These are phyloP conservation scores for Eremothecium sinecaudum DNA, from an alignment of 1,139 yeast species.

Conservation along the genomic window DNA sequence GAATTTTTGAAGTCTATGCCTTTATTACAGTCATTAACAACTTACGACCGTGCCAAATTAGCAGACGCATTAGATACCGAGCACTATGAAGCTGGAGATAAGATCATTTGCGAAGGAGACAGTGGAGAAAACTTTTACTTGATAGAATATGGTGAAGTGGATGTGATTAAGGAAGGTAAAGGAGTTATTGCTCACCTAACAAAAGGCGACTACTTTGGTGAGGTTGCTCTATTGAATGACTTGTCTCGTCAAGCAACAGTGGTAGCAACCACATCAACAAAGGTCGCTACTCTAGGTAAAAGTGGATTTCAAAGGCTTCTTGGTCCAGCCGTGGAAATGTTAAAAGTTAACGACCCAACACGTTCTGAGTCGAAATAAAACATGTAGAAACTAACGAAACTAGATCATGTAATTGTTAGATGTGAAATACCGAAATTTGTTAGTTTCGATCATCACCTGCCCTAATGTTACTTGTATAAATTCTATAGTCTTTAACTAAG, in stretches of 20 bases:
- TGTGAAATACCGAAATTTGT: no score
- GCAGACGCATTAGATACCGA: slow-evolving; percentile 91
- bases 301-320: slow-evolving; percentile 86
- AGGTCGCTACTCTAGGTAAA: slow-evolving; percentile 85
- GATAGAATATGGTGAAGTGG: slow-evolving; percentile 80
- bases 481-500: no score
- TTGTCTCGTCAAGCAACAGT: slow-evolving; percentile 94
- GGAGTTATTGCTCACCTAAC: slow-evolving; percentile 54
- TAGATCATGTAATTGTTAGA: no score
- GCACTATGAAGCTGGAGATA: slow-evolving; percentile 59
- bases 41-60: slow-evolving; percentile 78
- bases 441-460: no score
- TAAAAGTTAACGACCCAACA: slow-evolving; percentile 78
- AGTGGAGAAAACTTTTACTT: slow-evolving; percentile 85
- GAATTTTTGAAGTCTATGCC: slow-evolving; percentile 82
- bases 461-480: no score
- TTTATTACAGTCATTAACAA: slow-evolving; percentile 58
- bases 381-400: not conserved
- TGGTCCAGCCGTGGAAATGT: slow-evolving; percentile 83
- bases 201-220: slow-evolving; percentile 94
- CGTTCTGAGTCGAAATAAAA: slow-evolving; percentile 7
- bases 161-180: slow-evolving; percentile 47
- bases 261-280: slow-evolving; percentile 61
- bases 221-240: slow-evolving; percentile 83
- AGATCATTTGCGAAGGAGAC: slow-evolving; percentile 80